Base-by-base conservation (phyloP, 495 filamentous ascomycete genomes). In the Xylaria grammica region DNA sequence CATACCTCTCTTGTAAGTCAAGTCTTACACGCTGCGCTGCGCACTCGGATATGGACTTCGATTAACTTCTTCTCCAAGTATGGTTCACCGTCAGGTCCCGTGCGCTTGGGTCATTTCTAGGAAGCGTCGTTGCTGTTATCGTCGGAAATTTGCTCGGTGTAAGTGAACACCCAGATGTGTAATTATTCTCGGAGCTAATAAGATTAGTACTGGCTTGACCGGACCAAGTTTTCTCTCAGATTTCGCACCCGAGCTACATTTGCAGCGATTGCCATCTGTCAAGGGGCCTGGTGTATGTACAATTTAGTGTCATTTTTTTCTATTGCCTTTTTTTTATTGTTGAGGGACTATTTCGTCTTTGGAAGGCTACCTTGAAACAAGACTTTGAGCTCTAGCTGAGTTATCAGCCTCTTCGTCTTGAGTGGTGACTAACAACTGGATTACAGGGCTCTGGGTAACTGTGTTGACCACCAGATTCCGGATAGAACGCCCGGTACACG, bases 61-160 rank as follows among this genome's bases (percentile, higher is more conserved):
- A 59, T 56, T 62, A 26, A 63, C 56, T 45, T 9, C 56, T 45
- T 9, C 17, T 40, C 36, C 53, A 72, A 30, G 67, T 86, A 48
- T 90, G 85, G 84, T 87, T 90, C 68, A 80, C 77, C 1, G 87
- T 90, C 34, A 81, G 88, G 0, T 77, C 86, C 9, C 78, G 88
- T 54, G 87, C 88, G 11, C 76, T 90, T 13, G 86, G 83, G 0
- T 88, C 85, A 0, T 87, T 90, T 64, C 65, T 89, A 26, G 85
- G 84, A 3, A 86, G 85, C 9, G 80, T 89, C 27, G 75, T 87
- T 20, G 86, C 85, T 1, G 77, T 88, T 13, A 80, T 85, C 20
- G 74, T 75, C 4, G 86, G 86, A 4, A 87, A 87, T 60, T 48
- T 89, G 8, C 72, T 88, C 0, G 86, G 87, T 3, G 74, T 74